Conservation (phyloP, 768 basidiomycete species). For the Kwoniella dejecticola region DNA sequence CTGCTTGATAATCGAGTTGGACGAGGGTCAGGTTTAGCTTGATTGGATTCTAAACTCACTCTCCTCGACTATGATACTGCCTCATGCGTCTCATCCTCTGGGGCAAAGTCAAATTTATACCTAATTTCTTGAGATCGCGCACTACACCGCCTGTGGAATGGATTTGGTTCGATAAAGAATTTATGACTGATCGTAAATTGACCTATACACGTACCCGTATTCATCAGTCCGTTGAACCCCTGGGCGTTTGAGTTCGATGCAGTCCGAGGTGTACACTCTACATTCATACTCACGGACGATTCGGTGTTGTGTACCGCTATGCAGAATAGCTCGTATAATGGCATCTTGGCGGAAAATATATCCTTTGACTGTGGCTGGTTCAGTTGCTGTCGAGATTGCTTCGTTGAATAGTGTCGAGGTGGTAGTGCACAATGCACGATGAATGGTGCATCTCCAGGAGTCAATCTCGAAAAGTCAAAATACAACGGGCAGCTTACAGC, state of each 20-base stretch:
- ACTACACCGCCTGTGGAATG: slow-evolving; percentile 51
- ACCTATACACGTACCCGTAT: slow-evolving; percentile 35
- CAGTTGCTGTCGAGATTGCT: neutral
- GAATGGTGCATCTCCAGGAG: neutral
- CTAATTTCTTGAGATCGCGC: slow-evolving; percentile 49
- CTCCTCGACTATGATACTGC: slow-evolving; percentile 51
- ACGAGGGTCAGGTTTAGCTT: too few species aligned
- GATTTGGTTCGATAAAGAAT: slow-evolving; percentile 42
- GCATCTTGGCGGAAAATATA: slow-evolving; percentile 33
- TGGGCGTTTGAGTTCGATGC: too few species aligned
- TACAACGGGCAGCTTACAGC: neutral
- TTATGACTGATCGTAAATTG: slow-evolving; percentile 49
- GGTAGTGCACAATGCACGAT: too few species aligned
- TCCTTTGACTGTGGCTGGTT: neutral
- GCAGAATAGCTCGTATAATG: slow-evolving; percentile 55
- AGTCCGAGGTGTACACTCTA: too few species aligned
- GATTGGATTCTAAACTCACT: slow-evolving; percentile 53
- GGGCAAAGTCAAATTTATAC: slow-evolving; percentile 46
- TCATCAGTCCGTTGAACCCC: too few species aligned
- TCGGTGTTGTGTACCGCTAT: slow-evolving; percentile 51
- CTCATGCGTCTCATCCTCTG: slow-evolving; percentile 51
- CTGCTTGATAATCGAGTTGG: too few species aligned
- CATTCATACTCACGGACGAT: slow-evolving; percentile 44
- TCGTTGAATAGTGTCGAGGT: too few species aligned
- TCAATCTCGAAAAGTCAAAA: neutral